Percentiles rank a stretch among this genome's conserved stretches.
phyloP scores from a whole-genome alignment of 2,329 filamentous ascomycete species.

The Pseudonectria foliicola region DNA sequence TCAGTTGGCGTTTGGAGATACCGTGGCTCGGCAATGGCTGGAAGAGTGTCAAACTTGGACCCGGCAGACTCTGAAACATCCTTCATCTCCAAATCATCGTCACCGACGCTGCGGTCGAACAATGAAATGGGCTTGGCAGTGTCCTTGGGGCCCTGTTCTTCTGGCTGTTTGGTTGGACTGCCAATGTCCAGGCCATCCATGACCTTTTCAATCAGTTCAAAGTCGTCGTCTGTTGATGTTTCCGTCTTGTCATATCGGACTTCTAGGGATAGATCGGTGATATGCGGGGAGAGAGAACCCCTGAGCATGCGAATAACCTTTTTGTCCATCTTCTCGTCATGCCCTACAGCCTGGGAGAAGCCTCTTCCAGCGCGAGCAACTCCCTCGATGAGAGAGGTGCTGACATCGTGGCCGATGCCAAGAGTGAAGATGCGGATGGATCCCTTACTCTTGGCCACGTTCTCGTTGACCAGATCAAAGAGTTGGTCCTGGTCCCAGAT shows the following conservation, averaged over 20 bases:
- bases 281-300: slow-evolving; percentile 58
- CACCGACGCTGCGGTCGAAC: slow-evolving; percentile 44
- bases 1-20: slow-evolving; percentile 56
- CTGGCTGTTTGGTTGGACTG: slow-evolving; percentile 8
- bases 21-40: slow-evolving; percentile 43
- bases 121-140: slow-evolving; percentile 43
- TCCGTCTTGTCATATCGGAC: slow-evolving; percentile 44
- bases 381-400: slow-evolving; percentile 47
- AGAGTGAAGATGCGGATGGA: slow-evolving; percentile 47
- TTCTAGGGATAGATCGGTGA: slow-evolving; percentile 56
- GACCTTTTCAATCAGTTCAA: slow-evolving; percentile 55
- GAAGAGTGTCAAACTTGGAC: slow-evolving; percentile 43
- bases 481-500: slow-evolving; percentile 40
- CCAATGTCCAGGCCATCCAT: slow-evolving; percentile 39
- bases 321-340: slow-evolving; percentile 58
- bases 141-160: slow-evolving; percentile 5
- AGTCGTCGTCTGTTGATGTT: slow-evolving; percentile 39
- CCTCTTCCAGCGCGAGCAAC: slow-evolving; percentile 48
- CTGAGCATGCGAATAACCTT: slow-evolving; percentile 71
- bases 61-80: slow-evolving; percentile 13
- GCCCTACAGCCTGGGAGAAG: slow-evolving; percentile 54
- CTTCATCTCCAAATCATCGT: slow-evolving; percentile 29
- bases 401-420: slow-evolving; percentile 45
- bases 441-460: slow-evolving; percentile 33
- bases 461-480: slow-evolving; percentile 37